phyloP scores from a whole-genome alignment of 306 rosid species.

The Comarum palustre region DNA sequence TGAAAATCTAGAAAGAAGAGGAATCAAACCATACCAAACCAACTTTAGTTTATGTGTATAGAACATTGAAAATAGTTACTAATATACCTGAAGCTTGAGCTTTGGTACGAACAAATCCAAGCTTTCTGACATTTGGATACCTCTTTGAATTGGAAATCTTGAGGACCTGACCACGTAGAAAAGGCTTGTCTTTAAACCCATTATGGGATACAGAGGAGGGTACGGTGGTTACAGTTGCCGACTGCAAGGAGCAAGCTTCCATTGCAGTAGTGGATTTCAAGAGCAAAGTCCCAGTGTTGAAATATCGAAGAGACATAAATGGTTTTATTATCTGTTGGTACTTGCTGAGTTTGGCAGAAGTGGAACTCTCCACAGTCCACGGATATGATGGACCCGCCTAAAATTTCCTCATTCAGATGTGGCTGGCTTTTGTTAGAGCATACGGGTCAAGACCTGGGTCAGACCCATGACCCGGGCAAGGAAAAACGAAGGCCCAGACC shows the following conservation, averaged over 20 bases:
- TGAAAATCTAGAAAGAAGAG: background rate
- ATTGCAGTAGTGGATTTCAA: constrained; percentile 35
- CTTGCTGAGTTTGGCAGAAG: constrained; percentile 32
- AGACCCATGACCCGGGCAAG: no score
- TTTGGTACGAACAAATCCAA: constrained; percentile 41
- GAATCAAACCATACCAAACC: background rate
- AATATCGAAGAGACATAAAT: constrained; percentile 19
- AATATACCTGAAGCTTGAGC: constrained; percentile 72
- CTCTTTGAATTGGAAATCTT: constrained; percentile 39
- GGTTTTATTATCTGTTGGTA: constrained; percentile 28
- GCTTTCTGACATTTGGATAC: constrained; percentile 33
- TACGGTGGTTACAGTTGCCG: constrained; percentile 47
- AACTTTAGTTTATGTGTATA: background rate
- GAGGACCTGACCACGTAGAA: constrained; percentile 31
- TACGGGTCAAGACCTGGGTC: no score
- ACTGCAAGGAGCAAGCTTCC: constrained; percentile 59
- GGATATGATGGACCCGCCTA: constrained; percentile 74
- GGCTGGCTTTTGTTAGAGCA: constrained; percentile 9
- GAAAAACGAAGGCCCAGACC: no score
- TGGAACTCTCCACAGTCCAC: constrained; percentile 34
- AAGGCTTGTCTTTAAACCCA: constrained; percentile 36
- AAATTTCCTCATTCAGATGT: background rate
- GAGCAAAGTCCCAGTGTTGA: background rate
- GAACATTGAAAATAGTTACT: background rate
- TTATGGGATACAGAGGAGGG: constrained; percentile 46